Percentiles rank a stretch among this genome's conserved stretches.
phyloP scores from a whole-genome alignment of 305 asterid genomes.

The Plantago lanceolata region DNA sequence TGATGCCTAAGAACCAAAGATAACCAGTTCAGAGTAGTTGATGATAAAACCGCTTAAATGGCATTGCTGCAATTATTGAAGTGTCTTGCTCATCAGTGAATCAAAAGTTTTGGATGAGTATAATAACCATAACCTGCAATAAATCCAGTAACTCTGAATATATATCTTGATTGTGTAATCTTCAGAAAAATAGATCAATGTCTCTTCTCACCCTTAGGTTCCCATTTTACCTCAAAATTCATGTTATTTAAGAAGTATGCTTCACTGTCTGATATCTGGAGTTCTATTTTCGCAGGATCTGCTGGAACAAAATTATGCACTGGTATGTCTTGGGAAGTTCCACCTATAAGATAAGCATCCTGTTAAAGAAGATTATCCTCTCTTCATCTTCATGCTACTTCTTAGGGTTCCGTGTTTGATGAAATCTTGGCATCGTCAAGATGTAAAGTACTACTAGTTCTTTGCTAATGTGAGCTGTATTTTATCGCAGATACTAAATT shows the following conservation, averaged over 20 bases:
- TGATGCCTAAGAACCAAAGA: neutral
- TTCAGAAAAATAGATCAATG: neutral
- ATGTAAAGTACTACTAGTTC: constrained; percentile 26
- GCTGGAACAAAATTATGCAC: constrained; percentile 32
- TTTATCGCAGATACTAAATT: constrained; percentile 45
- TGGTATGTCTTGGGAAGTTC: constrained; percentile 36
- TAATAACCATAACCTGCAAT: neutral
- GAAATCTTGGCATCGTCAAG: constrained; percentile 32
- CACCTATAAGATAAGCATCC: constrained; percentile 13
- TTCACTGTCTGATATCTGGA: constrained; percentile 24
- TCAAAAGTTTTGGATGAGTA: neutral
- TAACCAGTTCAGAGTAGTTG: neutral
- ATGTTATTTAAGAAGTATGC: constrained; percentile 13
- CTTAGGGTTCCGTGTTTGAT: constrained; percentile 24
- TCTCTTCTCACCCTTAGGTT: neutral
- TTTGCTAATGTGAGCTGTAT: constrained; percentile 33
- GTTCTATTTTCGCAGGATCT: constrained; percentile 40
- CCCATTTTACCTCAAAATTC: constrained; percentile 5
- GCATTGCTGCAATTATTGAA: neutral
- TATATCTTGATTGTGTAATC: neutral
- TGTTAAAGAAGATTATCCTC: constrained; percentile 20
- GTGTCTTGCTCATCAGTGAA: neutral
- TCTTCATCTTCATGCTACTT: constrained; percentile 16
- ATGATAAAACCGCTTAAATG: neutral
- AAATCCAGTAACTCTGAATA: neutral